Base-by-base conservation (phyloP, 176 grass and related monocot species). In the Tillandsia fasciculata region DNA sequence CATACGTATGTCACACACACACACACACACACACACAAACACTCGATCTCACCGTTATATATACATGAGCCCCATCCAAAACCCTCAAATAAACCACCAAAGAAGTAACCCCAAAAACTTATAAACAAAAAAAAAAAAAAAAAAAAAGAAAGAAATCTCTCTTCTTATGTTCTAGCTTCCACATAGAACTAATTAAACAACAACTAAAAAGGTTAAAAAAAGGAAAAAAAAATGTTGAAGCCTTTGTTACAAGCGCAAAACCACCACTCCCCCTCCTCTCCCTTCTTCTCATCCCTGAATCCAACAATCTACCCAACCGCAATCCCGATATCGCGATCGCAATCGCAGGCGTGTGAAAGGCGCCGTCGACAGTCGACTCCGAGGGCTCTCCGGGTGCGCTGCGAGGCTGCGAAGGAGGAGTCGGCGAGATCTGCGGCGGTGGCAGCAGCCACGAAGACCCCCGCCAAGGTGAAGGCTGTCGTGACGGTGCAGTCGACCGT, bases 401-500 rank as follows among this genome's bases (percentile, higher is more conserved):
- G 33, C 33, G 33, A 42, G 33, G 33, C 15, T 4, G 15, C 54
- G 7, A 59, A 14, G 9, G 14, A 59, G 54, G n/a, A 59, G 3
- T 0, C 33, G 33, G 33, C 33, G 4, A 42, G 33, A 42, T 22
- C 54, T 64, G 3, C 70, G 42, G 17, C 47, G 27, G 66, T 74
- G 15, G 3, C 26, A 12, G 11, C 65, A 59, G 54, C 65, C 0
- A 12, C 52, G 47, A 82, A 79, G 26, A 68, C 9, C 67, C 10
- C 48, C 68, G 67, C 80, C 26, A 86, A 74, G 1, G 72, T 91
- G 22, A 88, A 2, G 65, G 91, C 80, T 26, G 51, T 80, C 17
- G 69, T 96, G 26, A 87, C 70, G 12, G 85, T 83, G 12, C 66
- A 83, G 52, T 48, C 13, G 61, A 70, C 90, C 4, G 26, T 86